These are phyloP conservation scores for Picea abies DNA, from an alignment of 83 land plant genomes.

Conservation along the genomic window DNA sequence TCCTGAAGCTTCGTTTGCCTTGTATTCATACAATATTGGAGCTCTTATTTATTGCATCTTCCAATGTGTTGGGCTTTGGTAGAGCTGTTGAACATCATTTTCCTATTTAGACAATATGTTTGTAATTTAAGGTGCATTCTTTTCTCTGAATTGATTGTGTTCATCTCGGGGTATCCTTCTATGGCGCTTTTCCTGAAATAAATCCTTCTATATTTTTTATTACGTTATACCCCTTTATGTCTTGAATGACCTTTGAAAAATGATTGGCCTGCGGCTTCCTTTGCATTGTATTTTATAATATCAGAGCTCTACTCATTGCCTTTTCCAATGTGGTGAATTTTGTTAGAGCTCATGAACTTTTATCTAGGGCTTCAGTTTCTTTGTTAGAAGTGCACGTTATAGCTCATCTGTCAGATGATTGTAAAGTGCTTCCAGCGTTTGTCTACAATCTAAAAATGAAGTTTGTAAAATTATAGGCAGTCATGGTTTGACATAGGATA, in stretches of 20 bases:
- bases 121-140: not conserved
- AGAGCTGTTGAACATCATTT: no score
- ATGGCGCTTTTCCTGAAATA: not conserved
- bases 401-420: no score
- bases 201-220: no score
- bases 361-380: not conserved
- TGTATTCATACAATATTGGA: no score
- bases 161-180: not conserved
- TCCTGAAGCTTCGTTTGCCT: no score
- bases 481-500: not conserved
- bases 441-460: not conserved
- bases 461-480: not conserved
- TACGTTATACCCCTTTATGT: no score
- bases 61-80: no score
- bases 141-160: not conserved
- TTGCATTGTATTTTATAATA: not conserved
- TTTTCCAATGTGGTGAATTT: not conserved
- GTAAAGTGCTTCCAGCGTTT: no score
- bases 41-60: no score
- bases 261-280: no score
- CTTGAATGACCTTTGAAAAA: no score
- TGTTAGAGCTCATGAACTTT: not conserved
- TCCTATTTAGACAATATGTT: not conserved
- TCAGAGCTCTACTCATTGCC: not conserved
- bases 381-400: not conserved